Evolutionary conservation across 1,139 yeast species (phyloP).

Genomic region (Pichia sp.): DNA sequence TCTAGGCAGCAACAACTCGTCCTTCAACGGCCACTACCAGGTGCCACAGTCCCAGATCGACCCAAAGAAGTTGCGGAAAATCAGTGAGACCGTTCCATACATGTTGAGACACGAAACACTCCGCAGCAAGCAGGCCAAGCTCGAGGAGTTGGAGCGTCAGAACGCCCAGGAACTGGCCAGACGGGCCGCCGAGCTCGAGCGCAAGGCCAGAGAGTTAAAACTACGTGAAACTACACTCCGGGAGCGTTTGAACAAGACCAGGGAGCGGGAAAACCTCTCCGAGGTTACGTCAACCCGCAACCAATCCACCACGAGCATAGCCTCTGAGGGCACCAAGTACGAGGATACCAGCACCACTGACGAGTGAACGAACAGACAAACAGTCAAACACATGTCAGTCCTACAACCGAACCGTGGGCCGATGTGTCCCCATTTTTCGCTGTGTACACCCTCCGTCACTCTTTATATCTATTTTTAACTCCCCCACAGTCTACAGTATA

Average conservation of each 20-base stretch:
- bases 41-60: conserved; percentile 40
- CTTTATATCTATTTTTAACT: no score
- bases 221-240: conserved; percentile 54
- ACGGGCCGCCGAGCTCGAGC: conserved; percentile 72
- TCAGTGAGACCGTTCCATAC: conserved; percentile 78
- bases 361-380: not conserved
- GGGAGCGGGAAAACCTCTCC: not conserved
- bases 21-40: conserved; percentile 14
- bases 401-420: no score
- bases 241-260: conserved; percentile 32
- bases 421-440: not conserved
- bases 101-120: conserved; percentile 72
- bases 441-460: not conserved
- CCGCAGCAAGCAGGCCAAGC: conserved; percentile 67
- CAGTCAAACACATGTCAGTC: no score
- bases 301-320: conserved; percentile 1
- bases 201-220: conserved; percentile 70
- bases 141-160: conserved; percentile 74
- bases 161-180: conserved; percentile 68
- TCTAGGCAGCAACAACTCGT: conserved; percentile 7
- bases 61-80: conserved; percentile 65
- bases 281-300: not conserved
- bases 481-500: no score
- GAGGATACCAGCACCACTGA: conserved; percentile 2
- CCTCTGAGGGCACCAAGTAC: not conserved